Evolutionary conservation across 495 filamentous ascomycete species (phyloP).

Genomic region (Penicillium waksmanii): DNA sequence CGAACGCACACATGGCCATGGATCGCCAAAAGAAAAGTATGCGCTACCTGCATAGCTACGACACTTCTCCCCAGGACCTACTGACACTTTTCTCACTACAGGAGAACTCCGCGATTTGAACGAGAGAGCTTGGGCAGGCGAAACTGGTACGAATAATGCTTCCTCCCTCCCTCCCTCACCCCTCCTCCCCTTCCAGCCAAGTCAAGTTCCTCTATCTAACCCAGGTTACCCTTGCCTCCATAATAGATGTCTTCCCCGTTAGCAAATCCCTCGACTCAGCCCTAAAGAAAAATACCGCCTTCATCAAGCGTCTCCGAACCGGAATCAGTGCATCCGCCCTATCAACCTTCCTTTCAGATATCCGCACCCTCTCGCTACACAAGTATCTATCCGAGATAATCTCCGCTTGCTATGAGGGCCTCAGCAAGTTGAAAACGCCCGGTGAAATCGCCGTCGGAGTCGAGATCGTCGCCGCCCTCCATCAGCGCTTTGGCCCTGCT

Average conservation of each 20-base stretch:
- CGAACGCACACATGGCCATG: slow-evolving; percentile 54
- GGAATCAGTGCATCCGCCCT: slow-evolving; percentile 78
- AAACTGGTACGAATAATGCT: slow-evolving; percentile 63
- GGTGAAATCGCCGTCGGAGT: slow-evolving; percentile 90
- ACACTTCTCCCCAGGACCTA: slow-evolving; percentile 1
- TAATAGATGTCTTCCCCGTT: slow-evolving; percentile 76
- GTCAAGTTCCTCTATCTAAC: neutral
- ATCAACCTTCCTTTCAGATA: slow-evolving; percentile 85
- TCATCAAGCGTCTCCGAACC: slow-evolving; percentile 95
- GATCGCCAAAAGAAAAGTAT: slow-evolving; percentile 84
- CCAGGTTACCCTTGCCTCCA: neutral
- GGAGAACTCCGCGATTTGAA: slow-evolving; percentile 91
- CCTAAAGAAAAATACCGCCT: slow-evolving; percentile 98
- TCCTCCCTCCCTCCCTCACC: neutral
- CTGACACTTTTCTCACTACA: slow-evolving; percentile 40
- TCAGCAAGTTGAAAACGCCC: slow-evolving; percentile 87
- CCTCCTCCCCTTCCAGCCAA: neutral
- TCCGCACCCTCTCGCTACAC: slow-evolving; percentile 88
- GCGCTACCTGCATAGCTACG: slow-evolving; percentile 17
- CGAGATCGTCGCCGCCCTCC: slow-evolving; percentile 90
- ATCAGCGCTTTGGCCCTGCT: slow-evolving; percentile 89
- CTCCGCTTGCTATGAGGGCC: slow-evolving; percentile 95
- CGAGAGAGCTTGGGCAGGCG: slow-evolving; percentile 82
- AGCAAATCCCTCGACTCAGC: slow-evolving; percentile 88
- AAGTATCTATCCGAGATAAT: slow-evolving; percentile 98